Conservation (phyloP, 1,139 yeast genomes). For the Diutina pseudorugosa region DNA sequence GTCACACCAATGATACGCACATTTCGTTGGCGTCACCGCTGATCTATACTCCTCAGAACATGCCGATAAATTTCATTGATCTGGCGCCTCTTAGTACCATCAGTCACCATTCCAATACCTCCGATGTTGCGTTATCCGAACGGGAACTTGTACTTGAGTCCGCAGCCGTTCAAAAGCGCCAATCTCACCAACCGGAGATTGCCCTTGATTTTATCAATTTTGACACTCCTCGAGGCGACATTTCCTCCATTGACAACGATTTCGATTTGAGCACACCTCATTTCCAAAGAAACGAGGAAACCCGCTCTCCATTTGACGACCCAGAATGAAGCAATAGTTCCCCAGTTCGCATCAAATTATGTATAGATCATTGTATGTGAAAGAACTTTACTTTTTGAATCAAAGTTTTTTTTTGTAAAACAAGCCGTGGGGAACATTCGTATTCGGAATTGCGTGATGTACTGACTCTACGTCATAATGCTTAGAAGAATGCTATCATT, state of each 20-base stretch:
- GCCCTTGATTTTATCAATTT: neutral
- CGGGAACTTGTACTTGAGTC: constrained; percentile 1
- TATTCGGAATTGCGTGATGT: no score
- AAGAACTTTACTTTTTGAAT: no score
- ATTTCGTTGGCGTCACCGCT: neutral
- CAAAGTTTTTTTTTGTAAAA: no score
- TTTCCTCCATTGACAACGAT: neutral
- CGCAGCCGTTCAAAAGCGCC: neutral
- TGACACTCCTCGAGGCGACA: neutral
- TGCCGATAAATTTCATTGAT: neutral
- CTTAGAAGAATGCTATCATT: no score
- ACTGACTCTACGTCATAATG: no score
- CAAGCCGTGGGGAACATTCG: no score
- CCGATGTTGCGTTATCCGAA: constrained; percentile 1
- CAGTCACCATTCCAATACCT: neutral
- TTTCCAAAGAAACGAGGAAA: neutral
- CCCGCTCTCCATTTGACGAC: constrained; percentile 1
- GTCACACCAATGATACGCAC: neutral
- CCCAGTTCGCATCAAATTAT: neutral
- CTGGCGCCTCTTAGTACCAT: neutral
- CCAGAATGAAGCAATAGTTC: neutral
- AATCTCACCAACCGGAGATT: neutral
- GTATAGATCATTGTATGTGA: no score
- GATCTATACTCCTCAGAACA: neutral
- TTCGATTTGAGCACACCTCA: neutral